Evolutionary conservation across 2,329 filamentous ascomycete genomes (phyloP).

Genomic region (Septoria petroselini): DNA sequence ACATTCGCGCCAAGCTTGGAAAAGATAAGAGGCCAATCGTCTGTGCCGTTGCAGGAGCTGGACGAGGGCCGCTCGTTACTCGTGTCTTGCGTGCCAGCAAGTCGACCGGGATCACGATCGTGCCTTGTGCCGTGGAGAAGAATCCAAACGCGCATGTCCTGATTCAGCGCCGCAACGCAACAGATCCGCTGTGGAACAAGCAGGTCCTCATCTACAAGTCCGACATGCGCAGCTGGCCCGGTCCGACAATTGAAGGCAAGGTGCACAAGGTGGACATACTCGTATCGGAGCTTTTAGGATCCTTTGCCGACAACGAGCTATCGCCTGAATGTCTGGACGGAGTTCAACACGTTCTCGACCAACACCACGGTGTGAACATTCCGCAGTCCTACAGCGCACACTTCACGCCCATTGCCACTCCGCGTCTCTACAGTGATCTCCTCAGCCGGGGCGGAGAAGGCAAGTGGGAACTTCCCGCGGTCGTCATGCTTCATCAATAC

Average conservation of each 20-base stretch:
- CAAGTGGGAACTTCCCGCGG: slow-evolving; percentile 88
- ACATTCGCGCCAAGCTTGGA: slow-evolving; percentile 77
- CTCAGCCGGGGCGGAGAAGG: slow-evolving; percentile 58
- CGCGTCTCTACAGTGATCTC: slow-evolving; percentile 80
- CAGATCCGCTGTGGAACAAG: slow-evolving; percentile 65
- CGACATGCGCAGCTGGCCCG: slow-evolving; percentile 96
- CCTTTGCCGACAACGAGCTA: slow-evolving; percentile 95
- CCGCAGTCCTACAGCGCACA: slow-evolving; percentile 91
- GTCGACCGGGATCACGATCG: slow-evolving; percentile 70
- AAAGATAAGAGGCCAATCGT: slow-evolving; percentile 70
- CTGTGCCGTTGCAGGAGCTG: slow-evolving; percentile 88
- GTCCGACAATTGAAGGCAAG: slow-evolving; percentile 58
- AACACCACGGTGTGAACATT: slow-evolving; percentile 83
- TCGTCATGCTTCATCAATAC: slow-evolving; percentile 85
- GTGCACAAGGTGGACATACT: slow-evolving; percentile 80
- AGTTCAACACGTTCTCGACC: slow-evolving; percentile 82
- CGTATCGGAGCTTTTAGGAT: slow-evolving; percentile 88
- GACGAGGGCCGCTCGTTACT: slow-evolving; percentile 86
- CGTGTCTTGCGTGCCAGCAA: slow-evolving; percentile 78
- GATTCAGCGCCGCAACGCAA: slow-evolving; percentile 78
- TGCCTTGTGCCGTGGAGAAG: slow-evolving; percentile 93
- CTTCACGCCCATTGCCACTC: slow-evolving; percentile 84
- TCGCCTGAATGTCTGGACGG: slow-evolving; percentile 96
- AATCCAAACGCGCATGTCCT: slow-evolving; percentile 97
- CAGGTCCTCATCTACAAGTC: slow-evolving; percentile 86